Evolutionary conservation across 257 asterid species (phyloP).

Genomic region (Penstemon davidsonii): DNA sequence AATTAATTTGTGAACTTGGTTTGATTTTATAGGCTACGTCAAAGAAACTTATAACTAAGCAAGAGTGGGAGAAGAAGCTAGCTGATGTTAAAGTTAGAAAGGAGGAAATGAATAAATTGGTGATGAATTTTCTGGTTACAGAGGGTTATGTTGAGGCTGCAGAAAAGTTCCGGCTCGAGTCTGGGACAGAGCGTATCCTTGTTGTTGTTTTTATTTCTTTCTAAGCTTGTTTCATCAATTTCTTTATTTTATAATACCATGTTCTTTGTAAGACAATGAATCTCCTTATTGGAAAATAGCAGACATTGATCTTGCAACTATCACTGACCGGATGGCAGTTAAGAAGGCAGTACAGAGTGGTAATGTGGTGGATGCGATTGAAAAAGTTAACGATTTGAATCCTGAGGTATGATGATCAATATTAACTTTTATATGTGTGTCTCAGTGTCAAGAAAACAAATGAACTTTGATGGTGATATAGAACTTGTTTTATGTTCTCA

Average conservation of each 20-base stretch:
- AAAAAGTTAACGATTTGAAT: conserved; percentile 82
- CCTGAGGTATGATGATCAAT: conserved; percentile 59
- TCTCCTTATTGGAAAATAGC: conserved; percentile 68
- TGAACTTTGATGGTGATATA: neutral
- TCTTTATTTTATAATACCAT: neutral
- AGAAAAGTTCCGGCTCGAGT: conserved; percentile 68
- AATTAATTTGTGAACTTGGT: conserved; percentile 11
- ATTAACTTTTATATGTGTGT: neutral
- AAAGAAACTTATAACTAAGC: conserved; percentile 64
- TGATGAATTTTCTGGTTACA: conserved; percentile 81
- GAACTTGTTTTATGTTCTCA: neutral
- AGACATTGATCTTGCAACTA: conserved; percentile 82
- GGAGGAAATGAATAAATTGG: conserved; percentile 79
- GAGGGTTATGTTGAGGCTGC: conserved; percentile 89
- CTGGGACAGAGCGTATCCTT: conserved; percentile 89
- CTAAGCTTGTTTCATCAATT: neutral
- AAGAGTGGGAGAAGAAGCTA: conserved; percentile 80
- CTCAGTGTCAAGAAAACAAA: neutral
- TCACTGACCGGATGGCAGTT: conserved; percentile 83
- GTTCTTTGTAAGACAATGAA: neutral
- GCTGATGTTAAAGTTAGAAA: conserved; percentile 54
- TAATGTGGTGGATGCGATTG: conserved; percentile 87
- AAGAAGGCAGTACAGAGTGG: conserved; percentile 90
- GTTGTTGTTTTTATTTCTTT: neutral
- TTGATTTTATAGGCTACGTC: conserved; percentile 54